A percentile compares a stretch with the other conserved stretches of the same genome.
phyloP scores from a whole-genome alignment of 2,329 filamentous ascomycete genomes.

The Neopestalotiopsis rosae region DNA sequence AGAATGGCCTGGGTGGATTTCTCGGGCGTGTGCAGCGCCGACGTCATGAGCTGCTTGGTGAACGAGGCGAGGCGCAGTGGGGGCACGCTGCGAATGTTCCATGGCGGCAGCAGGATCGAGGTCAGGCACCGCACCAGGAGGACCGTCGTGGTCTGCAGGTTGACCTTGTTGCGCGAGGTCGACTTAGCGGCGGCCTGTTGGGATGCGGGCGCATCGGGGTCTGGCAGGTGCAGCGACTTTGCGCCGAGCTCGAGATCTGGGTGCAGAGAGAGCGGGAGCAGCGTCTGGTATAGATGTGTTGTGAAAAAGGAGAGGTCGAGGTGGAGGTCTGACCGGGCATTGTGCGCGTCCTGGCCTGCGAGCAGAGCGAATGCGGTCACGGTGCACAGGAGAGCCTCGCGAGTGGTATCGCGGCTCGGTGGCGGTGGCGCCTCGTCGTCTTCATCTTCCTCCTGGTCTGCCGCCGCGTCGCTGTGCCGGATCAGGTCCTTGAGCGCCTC shows the following conservation, averaged over 20 bases:
- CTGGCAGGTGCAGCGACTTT: constrained; percentile 73
- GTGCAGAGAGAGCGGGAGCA: constrained; percentile 79
- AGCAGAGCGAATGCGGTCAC: constrained; percentile 97
- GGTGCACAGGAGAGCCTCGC: constrained; percentile 90
- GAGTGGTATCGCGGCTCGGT: constrained; percentile 72
- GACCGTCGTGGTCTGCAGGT: constrained; percentile 93
- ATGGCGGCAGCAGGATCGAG: constrained; percentile 77
- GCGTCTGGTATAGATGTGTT: constrained; percentile 86
- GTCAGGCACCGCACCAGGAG: constrained; percentile 87
- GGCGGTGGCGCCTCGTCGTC: constrained; percentile 50
- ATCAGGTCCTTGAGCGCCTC: constrained; percentile 95
- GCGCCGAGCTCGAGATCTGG: constrained; percentile 83
- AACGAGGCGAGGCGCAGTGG: constrained; percentile 90
- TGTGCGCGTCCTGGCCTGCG: constrained; percentile 89
- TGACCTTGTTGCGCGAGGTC: constrained; percentile 71
- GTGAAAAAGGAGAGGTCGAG: constrained; percentile 96
- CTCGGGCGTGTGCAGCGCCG: constrained; percentile 85
- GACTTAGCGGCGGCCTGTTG: constrained; percentile 44
- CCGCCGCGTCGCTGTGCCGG: constrained; percentile 67
- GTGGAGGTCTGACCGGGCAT: constrained; percentile 79
- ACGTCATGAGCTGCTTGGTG: constrained; percentile 85
- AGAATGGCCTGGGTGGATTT: constrained; percentile 85
- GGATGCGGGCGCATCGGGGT: constrained; percentile 57
- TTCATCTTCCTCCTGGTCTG: constrained; percentile 47
- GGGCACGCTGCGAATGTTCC: constrained; percentile 76